Evolutionary conservation across 192 early-diverging fungal species (phyloP).

Genomic region (Chytriomyces confervae): DNA sequence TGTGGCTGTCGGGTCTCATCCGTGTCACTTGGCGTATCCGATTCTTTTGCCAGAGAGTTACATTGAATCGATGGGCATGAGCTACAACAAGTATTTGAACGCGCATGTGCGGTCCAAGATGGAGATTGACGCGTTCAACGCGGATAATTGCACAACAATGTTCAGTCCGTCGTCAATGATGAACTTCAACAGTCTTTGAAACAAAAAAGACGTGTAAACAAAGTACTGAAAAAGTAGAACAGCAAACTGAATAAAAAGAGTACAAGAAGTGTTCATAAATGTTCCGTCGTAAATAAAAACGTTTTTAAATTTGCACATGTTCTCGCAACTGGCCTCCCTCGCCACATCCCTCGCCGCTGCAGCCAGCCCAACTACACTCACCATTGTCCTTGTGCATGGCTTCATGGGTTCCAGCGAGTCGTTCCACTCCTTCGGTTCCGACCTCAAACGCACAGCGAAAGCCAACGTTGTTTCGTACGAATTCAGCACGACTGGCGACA

Average conservation of each 20-base stretch:
- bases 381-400: conserved; percentile 58
- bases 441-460: conserved; percentile 34
- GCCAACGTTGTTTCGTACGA: conserved; percentile 40
- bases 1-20: conserved; percentile 2
- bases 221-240: too few relatives aligned
- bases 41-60: background rate
- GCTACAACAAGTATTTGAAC: background rate
- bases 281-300: too few relatives aligned
- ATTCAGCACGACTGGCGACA: conserved; percentile 52
- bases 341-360: background rate
- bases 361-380: conserved; percentile 14
- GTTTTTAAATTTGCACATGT: too few relatives aligned
- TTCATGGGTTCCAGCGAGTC: conserved; percentile 55
- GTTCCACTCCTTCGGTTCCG: conserved; percentile 47
- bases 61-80: conserved; percentile 26
- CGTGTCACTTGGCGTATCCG: conserved; percentile 17
- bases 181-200: background rate
- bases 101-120: conserved; percentile 11
- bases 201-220: too few relatives aligned
- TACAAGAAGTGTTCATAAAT: too few relatives aligned
- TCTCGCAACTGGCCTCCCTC: too few relatives aligned
- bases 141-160: background rate
- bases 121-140: conserved; percentile 12
- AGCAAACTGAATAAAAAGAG: too few relatives aligned
- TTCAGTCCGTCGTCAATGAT: background rate